These are phyloP conservation scores for Coemansia sp. DNA, from an alignment of 192 early-diverging fungal genomes.

Conservation along the genomic window DNA sequence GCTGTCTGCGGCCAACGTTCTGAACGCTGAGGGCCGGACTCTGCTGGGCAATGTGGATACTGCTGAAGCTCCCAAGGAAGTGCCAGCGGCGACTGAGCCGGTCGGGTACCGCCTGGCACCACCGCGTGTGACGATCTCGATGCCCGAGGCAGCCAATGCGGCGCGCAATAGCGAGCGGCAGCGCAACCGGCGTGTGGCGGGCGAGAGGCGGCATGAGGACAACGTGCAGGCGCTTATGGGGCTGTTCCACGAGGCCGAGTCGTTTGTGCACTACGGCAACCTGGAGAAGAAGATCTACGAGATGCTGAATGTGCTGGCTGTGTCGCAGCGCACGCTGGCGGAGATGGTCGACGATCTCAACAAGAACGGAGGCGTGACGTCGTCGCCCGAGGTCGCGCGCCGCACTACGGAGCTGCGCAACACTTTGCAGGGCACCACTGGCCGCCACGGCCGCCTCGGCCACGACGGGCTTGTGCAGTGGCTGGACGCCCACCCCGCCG, in stretches of 20 bases:
- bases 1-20: constrained; percentile 52
- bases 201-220: constrained; percentile 28
- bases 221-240: constrained; percentile 48
- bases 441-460: constrained; percentile 60
- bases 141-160: constrained; percentile 35
- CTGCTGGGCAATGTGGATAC: constrained; percentile 25
- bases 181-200: constrained; percentile 20
- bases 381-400: constrained; percentile 16
- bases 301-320: constrained; percentile 13
- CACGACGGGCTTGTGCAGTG: constrained; percentile 65
- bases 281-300: constrained; percentile 30
- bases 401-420: constrained; percentile 42
- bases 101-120: constrained; percentile 38
- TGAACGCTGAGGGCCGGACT: constrained; percentile 52
- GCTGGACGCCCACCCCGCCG: constrained; percentile 34
- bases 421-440: constrained; percentile 43
- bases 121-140: constrained; percentile 37
- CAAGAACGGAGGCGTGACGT: constrained; percentile 23
- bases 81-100: background rate
- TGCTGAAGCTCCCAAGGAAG: background rate
- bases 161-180: constrained; percentile 33
- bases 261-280: constrained; percentile 45
- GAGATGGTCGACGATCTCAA: constrained; percentile 40
- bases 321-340: constrained; percentile 31
- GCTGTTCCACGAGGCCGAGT: constrained; percentile 46